phyloP scores from a whole-genome alignment of 345 rosid species.

The Lepidium didymum region DNA sequence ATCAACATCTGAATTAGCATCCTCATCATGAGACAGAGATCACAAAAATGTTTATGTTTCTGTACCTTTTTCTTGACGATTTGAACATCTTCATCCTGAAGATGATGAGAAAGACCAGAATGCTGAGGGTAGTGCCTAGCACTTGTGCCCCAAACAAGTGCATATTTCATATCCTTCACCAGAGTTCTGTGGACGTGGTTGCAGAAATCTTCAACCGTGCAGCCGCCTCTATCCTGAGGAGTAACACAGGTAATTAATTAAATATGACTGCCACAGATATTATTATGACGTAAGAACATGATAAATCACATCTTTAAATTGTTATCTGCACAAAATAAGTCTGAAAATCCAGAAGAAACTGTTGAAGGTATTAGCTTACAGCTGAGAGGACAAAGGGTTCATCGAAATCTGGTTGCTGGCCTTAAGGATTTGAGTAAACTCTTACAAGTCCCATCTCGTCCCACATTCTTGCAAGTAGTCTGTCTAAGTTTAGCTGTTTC shows the following conservation, averaged over 20 bases:
- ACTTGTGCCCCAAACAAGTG: constrained; percentile 85
- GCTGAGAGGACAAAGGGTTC: constrained; percentile 82
- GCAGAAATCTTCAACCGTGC: constrained; percentile 86
- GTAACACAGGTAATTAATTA: neutral
- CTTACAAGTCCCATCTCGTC: constrained; percentile 91
- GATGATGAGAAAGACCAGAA: constrained; percentile 68
- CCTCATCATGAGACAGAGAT: neutral
- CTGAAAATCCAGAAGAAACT: neutral
- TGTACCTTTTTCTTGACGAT: constrained; percentile 94
- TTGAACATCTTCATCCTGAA: constrained; percentile 91
- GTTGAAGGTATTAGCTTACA: constrained; percentile 35
- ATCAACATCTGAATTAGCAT: neutral
- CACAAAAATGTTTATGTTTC: neutral
- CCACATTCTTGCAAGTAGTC: constrained; percentile 95
- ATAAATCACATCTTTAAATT: neutral
- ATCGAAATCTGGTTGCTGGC: constrained; percentile 90
- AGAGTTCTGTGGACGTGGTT: constrained; percentile 86
- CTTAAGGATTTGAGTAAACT: constrained; percentile 94
- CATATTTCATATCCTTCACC: constrained; percentile 87
- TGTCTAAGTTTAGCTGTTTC: constrained; percentile 89
- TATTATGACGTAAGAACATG: neutral
- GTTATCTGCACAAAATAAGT: neutral
- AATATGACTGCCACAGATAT: neutral
- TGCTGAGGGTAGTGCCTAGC: constrained; percentile 91
- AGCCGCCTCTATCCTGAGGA: constrained; percentile 85